Evolutionary conservation across 306 rosid species (phyloP).

Genomic region (Castanea mollissima): DNA sequence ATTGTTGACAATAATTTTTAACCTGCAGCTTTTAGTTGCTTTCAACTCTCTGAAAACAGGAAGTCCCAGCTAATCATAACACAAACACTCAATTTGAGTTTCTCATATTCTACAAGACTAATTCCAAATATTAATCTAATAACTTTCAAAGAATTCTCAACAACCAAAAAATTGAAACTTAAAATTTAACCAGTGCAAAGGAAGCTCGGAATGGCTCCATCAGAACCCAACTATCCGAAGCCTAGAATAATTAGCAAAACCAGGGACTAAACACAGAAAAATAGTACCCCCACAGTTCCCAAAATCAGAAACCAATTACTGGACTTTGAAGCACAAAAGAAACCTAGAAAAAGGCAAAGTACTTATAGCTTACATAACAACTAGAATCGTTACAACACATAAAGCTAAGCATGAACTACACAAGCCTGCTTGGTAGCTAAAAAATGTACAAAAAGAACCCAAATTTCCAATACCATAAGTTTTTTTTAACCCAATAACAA

Average conservation of each 20-base stretch:
- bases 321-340: not conserved
- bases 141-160: not conserved
- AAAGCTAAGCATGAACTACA: too few relatives aligned
- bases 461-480: not conserved
- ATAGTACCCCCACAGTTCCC: not conserved
- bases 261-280: not conserved
- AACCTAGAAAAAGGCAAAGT: not conserved
- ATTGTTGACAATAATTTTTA: not conserved
- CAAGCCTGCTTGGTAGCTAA: not conserved
- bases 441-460: not conserved
- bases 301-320: not conserved
- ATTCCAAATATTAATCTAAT: not conserved
- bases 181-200: not conserved
- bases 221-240: not conserved
- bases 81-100: not conserved
- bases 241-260: not conserved
- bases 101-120: not conserved
- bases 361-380: not conserved
- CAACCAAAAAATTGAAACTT: too few relatives aligned
- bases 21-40: not conserved
- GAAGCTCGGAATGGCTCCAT: not conserved
- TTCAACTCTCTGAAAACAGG: not conserved
- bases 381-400: not conserved
- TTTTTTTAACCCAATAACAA: not conserved
- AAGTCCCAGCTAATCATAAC: not conserved